Base-by-base conservation (phyloP, 1,139 yeast genomes). In the Pichiaceae sp. region DNA sequence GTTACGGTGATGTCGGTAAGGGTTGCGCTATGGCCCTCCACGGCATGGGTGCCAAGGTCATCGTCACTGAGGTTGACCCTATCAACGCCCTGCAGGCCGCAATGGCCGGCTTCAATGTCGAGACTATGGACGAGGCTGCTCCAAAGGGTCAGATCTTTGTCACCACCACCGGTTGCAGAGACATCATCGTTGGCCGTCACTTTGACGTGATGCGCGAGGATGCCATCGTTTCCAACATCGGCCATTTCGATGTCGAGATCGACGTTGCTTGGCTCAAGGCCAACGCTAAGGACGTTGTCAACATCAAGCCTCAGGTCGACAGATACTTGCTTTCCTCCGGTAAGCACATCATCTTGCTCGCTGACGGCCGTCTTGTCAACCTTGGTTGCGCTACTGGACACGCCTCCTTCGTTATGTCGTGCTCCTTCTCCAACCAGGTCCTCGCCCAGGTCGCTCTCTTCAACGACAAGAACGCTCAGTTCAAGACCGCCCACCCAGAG, bases 371-470 rank as follows among this genome's bases (percentile, higher is more conserved):
- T 78, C 82, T 91, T 63, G 98, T 91, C 66, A 91, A 91, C 89
- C 78, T 91, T 67, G 99, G 99, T 59, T 93, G 98, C 75, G 99
- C 98, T 64, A 93, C 98, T 62, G 99, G 99, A 63, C 99, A 91
- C 78, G 84, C 98, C 43, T 87, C 97, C 38, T 91, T 91, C 64
- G 98, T 91, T 63, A 91, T 91, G 99, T 89, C 97, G 49, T 91
- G 98, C 76, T 91, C 98, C 43, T 91, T 91, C 95, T 86, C 97
- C 57, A 91, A 91, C 84, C 99, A 91, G 75, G 98, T 91, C 50
- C 78, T 91, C 66, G 99, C 99, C 57, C 99, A 91, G 77, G 89
- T 93, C 60, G 99, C 98, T 60, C 76, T 91, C 63, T 91, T 74
- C 94, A 91, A 89, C 69, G 80, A 95, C 58, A 63, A 82, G 48